Conservation (phyloP, 345 rosid genomes). For the Mangifera indica region DNA sequence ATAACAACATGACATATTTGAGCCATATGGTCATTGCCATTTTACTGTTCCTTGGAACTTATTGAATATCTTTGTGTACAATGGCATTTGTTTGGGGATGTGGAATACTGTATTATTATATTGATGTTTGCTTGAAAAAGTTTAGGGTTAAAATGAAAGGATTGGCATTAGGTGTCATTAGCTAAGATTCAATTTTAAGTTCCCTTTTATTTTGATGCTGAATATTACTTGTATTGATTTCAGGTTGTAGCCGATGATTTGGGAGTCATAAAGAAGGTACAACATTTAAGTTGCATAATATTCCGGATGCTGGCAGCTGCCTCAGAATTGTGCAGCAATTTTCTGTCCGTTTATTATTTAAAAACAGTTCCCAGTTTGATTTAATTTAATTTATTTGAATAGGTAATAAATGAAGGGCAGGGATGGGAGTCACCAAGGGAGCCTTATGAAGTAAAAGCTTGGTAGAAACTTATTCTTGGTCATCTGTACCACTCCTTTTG, state of each 20-base stretch:
- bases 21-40: neutral
- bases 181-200: neutral
- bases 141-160: neutral
- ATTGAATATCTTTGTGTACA: neutral
- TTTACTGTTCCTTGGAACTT: constrained; percentile 4
- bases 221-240: constrained; percentile 24
- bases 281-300: neutral
- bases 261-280: constrained; percentile 89
- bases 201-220: constrained; percentile 14
- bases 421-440: constrained; percentile 97
- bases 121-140: neutral
- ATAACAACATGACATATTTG: neutral
- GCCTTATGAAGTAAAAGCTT: constrained; percentile 85
- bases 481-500: constrained; percentile 12
- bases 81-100: neutral
- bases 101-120: neutral
- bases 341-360: neutral
- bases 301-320: neutral
- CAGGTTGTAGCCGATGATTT: constrained; percentile 90
- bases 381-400: constrained; percentile 18
- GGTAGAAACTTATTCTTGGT: constrained; percentile 44
- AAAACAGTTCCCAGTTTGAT: neutral
- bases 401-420: constrained; percentile 80
- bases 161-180: neutral
- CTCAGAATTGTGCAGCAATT: neutral